Evolutionary conservation across 805 yeast genomes (phyloP).

Genomic region (Wickerhamiella parazyma): DNA sequence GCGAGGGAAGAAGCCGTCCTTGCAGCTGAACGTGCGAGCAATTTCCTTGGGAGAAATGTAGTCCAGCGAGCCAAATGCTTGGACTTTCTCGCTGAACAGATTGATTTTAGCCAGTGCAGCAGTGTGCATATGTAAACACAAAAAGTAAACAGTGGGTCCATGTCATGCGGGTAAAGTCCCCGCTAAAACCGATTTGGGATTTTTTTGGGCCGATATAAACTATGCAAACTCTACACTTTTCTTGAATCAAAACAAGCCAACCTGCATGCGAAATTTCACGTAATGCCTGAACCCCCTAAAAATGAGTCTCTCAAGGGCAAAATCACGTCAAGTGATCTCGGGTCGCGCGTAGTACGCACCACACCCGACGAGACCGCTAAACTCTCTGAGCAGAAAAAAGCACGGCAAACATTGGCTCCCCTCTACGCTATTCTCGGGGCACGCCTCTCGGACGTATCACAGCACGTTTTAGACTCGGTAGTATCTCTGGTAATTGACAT

Average conservation of each 20-base stretch:
- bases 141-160: neutral
- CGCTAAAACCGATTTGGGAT: no score
- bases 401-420: slow-evolving; percentile 26
- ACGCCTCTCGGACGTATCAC: slow-evolving; percentile 60
- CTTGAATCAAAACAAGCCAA: no score
- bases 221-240: no score
- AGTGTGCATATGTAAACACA: neutral
- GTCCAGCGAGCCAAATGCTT: slow-evolving; percentile 22
- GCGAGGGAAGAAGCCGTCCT: slow-evolving; percentile 19
- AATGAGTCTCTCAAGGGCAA: slow-evolving; percentile 33
- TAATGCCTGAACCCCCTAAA: neutral
- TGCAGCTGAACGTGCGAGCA: slow-evolving; percentile 18
- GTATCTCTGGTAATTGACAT: slow-evolving; percentile 40
- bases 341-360: slow-evolving; percentile 30
- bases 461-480: slow-evolving; percentile 55
- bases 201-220: no score
- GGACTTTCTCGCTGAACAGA: slow-evolving; percentile 18
- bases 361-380: slow-evolving; percentile 7
- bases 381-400: neutral
- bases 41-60: slow-evolving; percentile 17
- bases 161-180: neutral
- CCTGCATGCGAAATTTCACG: neutral
- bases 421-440: slow-evolving; percentile 46
- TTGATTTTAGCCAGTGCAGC: slow-evolving; percentile 14
- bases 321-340: slow-evolving; percentile 55